Evolutionary conservation across 1,284 basidiomycete genomes (phyloP), one percentile per base, ranked within the genome.

Genomic region (Tranzscheliella williamsii): DNA sequence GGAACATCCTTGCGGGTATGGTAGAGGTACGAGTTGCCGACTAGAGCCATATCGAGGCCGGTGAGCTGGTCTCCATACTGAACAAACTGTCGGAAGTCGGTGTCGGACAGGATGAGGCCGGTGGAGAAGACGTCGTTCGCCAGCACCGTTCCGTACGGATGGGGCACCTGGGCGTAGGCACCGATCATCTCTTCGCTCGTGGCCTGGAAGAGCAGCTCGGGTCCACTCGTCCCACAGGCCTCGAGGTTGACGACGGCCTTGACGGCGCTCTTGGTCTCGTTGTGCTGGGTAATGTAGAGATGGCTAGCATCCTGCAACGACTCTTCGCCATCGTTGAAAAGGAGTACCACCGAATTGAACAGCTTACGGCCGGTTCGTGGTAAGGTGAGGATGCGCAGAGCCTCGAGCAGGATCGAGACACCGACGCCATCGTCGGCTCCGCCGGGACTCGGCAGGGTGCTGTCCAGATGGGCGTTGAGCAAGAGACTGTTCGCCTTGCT

Each of bases 281-380:
- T 54, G 49, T 77, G 69, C 38, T 76, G 71, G 35, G 75, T 76
- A 34, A 73, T 67, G 60, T 72, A 77, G 22, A 77, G 81, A 78
- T 98, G 93, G 0, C 91, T 93, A 0, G 89, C 93, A 72, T 96
- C 93, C 78, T 95, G 92, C 20, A 80, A 73, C 61, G 74, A 88
- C 72, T 94, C 91, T 76, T 98, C 93, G 5, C 89, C 95, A 56
- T 95, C 86, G 73, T 97, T 97, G 82, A 95, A 97, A 54, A 97
- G 80, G 74, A 98, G 91, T 11, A 98, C 83, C 58, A 93, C 83
- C 4, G 90, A 84, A 75, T 92, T 86, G 43, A 84, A 84, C 0
- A 93, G 89, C 11, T 85, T 81, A 86, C 86, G 87, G 35, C 82
- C 81, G 21, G 85, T 83, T 0, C 85, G 87, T 42, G 89, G 84